Conservation (phyloP, 1,284 basidiomycete species). For the Athelia psychrophila region DNA sequence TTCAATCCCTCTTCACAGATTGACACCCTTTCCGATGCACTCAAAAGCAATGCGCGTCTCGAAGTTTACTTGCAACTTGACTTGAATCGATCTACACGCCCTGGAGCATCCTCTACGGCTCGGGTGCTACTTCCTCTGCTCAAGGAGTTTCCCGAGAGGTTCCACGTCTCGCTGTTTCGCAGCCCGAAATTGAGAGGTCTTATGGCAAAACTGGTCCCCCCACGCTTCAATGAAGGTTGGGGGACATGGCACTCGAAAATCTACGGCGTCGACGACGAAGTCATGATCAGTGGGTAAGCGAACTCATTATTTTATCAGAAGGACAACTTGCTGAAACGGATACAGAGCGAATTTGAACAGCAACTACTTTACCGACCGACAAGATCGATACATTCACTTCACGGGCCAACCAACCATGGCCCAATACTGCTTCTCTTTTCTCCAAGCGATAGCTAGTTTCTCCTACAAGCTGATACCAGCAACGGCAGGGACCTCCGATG, state of each 20-base stretch:
- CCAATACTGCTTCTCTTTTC: constrained; percentile 82
- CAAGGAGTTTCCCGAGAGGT: constrained; percentile 68
- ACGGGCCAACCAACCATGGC: constrained; percentile 59
- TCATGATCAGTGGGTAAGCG: constrained; percentile 90
- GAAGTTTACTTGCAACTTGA: constrained; percentile 81
- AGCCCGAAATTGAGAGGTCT: constrained; percentile 82
- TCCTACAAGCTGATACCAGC: constrained; percentile 65
- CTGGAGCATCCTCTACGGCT: constrained; percentile 73
- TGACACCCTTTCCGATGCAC: constrained; percentile 56
- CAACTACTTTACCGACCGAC: constrained; percentile 93
- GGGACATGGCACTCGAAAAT: constrained; percentile 98
- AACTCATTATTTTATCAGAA: constrained; percentile 5
- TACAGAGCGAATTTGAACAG: constrained; percentile 90
- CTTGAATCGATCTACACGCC: constrained; percentile 88
- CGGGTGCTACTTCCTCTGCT: constrained; percentile 74
- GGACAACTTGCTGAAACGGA: not conserved
- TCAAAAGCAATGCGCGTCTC: constrained; percentile 60
- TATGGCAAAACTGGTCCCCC: constrained; percentile 79
- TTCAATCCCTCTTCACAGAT: constrained; percentile 46
- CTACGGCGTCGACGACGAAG: constrained; percentile 90
- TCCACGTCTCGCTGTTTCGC: constrained; percentile 79
- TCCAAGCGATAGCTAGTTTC: constrained; percentile 68
- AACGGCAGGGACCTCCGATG: constrained; percentile 12
- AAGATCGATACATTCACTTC: constrained; percentile 92
- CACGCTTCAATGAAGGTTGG: constrained; percentile 97